phyloP scores from a whole-genome alignment of 345 rosid species.

The Toxicodendron radicans region DNA sequence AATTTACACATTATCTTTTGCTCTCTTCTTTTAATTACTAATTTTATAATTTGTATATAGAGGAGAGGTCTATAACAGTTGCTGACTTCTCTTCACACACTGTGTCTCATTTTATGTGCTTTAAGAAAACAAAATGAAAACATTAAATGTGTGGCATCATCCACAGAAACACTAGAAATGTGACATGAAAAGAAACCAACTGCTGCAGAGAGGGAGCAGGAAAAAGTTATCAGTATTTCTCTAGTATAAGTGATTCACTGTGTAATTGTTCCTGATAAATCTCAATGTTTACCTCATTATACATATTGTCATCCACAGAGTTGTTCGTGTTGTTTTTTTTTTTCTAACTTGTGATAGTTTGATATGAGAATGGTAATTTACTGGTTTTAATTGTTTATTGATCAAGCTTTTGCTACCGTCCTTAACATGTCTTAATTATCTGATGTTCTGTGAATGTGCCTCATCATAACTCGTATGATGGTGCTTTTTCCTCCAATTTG shows the following conservation, averaged over 20 bases:
- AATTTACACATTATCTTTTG: background rate
- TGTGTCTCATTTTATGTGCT: background rate
- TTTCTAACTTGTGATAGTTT: background rate
- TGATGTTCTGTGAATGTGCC: background rate
- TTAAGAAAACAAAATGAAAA: too few relatives aligned
- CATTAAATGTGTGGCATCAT: too few relatives aligned
- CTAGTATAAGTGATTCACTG: too few relatives aligned
- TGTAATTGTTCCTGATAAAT: background rate
- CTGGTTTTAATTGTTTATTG: slow-evolving; percentile 2
- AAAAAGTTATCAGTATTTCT: too few relatives aligned
- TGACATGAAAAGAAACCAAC: too few relatives aligned
- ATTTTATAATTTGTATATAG: background rate
- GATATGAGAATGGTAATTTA: background rate
- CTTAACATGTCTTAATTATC: background rate
- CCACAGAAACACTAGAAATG: too few relatives aligned
- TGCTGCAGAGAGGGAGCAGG: too few relatives aligned
- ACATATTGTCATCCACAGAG: background rate
- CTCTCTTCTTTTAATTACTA: background rate
- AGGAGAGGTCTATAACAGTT: background rate
- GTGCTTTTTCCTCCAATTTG: slow-evolving; percentile 21
- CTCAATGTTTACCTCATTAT: background rate
- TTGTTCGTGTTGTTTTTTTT: background rate
- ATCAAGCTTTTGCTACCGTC: background rate
- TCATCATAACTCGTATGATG: background rate
- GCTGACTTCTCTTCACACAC: background rate